These are phyloP conservation scores for Puccinia polysora DNA, from an alignment of 1,284 basidiomycete genomes.

Conservation along the genomic window DNA sequence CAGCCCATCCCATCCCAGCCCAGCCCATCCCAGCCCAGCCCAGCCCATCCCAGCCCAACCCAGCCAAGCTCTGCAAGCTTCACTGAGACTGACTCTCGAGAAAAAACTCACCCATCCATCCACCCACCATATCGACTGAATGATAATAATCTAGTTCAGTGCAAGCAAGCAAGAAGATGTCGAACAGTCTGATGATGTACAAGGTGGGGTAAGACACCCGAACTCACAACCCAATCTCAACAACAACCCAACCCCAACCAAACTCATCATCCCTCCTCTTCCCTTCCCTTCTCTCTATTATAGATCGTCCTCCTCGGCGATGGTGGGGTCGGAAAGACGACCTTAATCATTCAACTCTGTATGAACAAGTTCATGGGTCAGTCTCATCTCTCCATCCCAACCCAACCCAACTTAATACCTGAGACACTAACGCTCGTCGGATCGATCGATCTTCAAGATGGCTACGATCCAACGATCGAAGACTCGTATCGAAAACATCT, in stretches of 20 bases:
- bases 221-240: neutral
- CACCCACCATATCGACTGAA: too few relatives aligned
- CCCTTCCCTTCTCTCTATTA: constrained; percentile 22
- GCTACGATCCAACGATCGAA: constrained; percentile 52
- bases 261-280: neutral
- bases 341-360: constrained; percentile 50
- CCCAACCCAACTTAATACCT: neutral
- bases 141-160: too few relatives aligned
- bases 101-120: too few relatives aligned
- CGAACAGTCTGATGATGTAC: constrained; percentile 40
- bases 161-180: too few relatives aligned
- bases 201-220: constrained; percentile 36
- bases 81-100: too few relatives aligned
- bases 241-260: neutral
- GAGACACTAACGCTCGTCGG: constrained; percentile 17
- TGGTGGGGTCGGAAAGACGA: constrained; percentile 52
- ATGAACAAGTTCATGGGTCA: constrained; percentile 44
- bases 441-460: constrained; percentile 44
- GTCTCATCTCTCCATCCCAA: neutral
- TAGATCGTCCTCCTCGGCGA: constrained; percentile 51
- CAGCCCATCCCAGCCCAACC: too few relatives aligned
- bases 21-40: too few relatives aligned
- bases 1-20: too few relatives aligned
- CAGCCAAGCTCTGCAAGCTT: too few relatives aligned
- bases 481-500: constrained; percentile 52